A percentile compares a stretch with the other conserved stretches of the same genome.
Conservation (phyloP, 768 basidiomycete genomes). For the Dentipellis fragilis region DNA sequence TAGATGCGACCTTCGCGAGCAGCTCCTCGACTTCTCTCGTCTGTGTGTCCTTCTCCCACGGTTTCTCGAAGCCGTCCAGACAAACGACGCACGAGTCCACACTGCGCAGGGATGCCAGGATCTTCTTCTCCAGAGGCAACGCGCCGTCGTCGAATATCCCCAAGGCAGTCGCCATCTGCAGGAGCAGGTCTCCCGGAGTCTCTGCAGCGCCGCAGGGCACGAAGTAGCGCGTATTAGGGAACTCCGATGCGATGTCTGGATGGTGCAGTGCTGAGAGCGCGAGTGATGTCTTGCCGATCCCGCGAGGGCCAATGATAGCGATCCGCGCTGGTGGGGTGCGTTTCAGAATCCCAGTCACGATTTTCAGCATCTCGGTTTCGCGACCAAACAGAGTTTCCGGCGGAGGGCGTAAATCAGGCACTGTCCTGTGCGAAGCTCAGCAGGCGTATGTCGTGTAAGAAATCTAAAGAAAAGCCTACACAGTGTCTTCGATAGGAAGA, state of each 20-base stretch:
- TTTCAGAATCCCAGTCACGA: conserved; percentile 2
- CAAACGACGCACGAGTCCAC: background rate
- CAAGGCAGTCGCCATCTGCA: background rate
- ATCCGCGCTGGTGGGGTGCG: conserved; percentile 2
- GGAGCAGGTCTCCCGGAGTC: background rate
- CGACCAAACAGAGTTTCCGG: conserved; percentile 12
- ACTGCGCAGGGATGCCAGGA: background rate
- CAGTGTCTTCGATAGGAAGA: background rate
- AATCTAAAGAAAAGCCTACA: background rate
- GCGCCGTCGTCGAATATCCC: background rate
- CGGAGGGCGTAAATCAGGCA: background rate
- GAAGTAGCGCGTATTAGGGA: conserved; percentile 1
- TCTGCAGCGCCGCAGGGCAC: background rate
- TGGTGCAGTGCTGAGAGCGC: conserved; percentile 1
- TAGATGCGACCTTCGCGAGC: background rate
- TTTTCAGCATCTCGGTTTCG: conserved; percentile 2
- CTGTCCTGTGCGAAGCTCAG: background rate
- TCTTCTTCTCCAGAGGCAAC: background rate
- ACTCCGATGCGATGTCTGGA: background rate
- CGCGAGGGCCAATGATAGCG: conserved; percentile 15
- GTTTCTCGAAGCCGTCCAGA: background rate
- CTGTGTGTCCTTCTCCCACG: background rate
- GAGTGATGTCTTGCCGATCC: conserved; percentile 8
- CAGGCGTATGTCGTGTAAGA: background rate
- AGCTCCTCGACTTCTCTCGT: background rate